These are phyloP conservation scores for Gypsophila paniculata DNA, from an alignment of 179 eudicot species.

Conservation along the genomic window DNA sequence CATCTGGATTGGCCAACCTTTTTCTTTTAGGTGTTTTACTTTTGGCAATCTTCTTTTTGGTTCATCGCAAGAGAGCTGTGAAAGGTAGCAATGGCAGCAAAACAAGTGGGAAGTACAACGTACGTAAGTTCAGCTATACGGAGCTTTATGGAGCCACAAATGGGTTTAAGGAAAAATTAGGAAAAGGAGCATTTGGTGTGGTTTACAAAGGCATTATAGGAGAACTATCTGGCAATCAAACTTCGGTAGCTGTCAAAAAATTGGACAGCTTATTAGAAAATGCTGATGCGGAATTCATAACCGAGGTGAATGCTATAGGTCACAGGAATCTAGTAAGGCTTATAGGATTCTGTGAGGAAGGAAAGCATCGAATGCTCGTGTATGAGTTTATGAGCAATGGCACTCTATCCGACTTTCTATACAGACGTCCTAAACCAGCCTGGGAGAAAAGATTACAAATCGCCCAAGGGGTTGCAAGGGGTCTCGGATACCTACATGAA, in stretches of 20 bases:
- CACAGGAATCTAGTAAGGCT: slow-evolving; percentile 27
- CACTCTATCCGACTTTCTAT: slow-evolving; percentile 23
- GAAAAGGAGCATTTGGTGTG: slow-evolving; percentile 28
- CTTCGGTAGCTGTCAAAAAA: slow-evolving; percentile 24
- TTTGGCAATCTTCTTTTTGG: background rate
- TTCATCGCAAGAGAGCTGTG: background rate
- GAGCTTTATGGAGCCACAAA: slow-evolving; percentile 23
- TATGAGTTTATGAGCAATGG: slow-evolving; percentile 31
- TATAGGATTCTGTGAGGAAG: slow-evolving; percentile 26
- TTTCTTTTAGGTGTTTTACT: slow-evolving; percentile 6
- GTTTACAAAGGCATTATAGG: slow-evolving; percentile 26
- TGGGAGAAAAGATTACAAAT: slow-evolving; percentile 26
- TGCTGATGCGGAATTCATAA: slow-evolving; percentile 22
- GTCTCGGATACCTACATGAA: slow-evolving; percentile 28
- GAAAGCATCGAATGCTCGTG: slow-evolving; percentile 20
- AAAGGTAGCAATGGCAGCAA: background rate
- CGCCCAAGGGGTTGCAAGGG: slow-evolving; percentile 23
- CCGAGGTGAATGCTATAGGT: slow-evolving; percentile 26
- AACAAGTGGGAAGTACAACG: slow-evolving; percentile 9
- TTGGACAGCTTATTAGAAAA: slow-evolving; percentile 6
- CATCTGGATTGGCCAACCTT: slow-evolving; percentile 17
- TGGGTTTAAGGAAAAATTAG: slow-evolving; percentile 25
- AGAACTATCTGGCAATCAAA: slow-evolving; percentile 16
- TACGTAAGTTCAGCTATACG: slow-evolving; percentile 20
- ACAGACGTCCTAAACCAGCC: slow-evolving; percentile 18